Base-by-base conservation (phyloP, 1,139 yeast species). In the Nakaseomyces sp. region DNA sequence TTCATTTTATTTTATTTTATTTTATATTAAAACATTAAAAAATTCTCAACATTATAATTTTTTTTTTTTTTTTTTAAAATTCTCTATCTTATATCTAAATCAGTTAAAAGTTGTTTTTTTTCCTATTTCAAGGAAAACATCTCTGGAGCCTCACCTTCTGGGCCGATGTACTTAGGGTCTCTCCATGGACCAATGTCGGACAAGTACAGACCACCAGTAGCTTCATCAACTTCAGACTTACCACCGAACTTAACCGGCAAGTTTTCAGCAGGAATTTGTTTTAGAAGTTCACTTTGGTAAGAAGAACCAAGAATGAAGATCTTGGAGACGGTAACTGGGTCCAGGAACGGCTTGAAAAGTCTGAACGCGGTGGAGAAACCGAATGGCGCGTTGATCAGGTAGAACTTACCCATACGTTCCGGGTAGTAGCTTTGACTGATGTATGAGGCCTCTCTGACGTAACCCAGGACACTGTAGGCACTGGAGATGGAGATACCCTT, bases 391-490 rank as follows among this genome's bases (percentile, higher is more conserved):
- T 91, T 91, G 68, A 91, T 86, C 60, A 89, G 72, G 69, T 87
- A 91, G 64, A 91, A 91, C 68, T 87, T 88, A 60, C 98, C 97
- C 97, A 91, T 89, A 69, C 98, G 83, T 72, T 91, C 98, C n/a
- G 98, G 98, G 66, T 91, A 91, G 68, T 84, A 91, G 71, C 91
- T 87, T 70, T 91, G 98, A 50, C 97, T 96, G 60, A 91, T 87
- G 57, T 76, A 71, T 17, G 96, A 85, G 22, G 98, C 96, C 67
- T 88, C 96, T 63, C 81, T 79, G 45, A 91, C 95, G 67, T 89
- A 91, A 20, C 82, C 73, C 56, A 88, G 73, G 40, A 91, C 98
- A 64, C 82, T 86, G 51, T 82, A 78, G 32, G 95, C 95, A 43
- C 93, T 70, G 28, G 82, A 70, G 50, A 91, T 71, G 22, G 96